A percentile compares a stretch with the other conserved stretches of the same genome.
Conservation (phyloP, 2,329 filamentous ascomycete genomes). For the Diaporthe humulicola region DNA sequence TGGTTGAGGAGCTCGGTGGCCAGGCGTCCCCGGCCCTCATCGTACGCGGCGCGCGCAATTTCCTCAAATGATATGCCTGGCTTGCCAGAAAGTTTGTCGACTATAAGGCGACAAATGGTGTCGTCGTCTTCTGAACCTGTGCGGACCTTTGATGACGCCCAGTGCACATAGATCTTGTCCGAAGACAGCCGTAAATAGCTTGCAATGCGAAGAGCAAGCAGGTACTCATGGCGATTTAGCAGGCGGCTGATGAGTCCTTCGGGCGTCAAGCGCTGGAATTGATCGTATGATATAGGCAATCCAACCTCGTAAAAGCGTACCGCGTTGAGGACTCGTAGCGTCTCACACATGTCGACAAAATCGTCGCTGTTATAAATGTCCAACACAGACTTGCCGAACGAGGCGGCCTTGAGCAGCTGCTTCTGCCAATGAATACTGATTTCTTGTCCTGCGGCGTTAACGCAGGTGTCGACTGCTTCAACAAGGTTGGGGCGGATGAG, state of each 20-base stretch:
- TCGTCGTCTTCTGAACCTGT: constrained; percentile 89
- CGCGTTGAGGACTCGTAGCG: constrained; percentile 90
- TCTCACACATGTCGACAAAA: constrained; percentile 98
- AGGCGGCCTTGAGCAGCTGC: constrained; percentile 93
- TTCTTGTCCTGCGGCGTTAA: constrained; percentile 93
- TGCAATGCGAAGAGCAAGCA: constrained; percentile 89
- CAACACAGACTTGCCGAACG: constrained; percentile 96
- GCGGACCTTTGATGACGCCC: constrained; percentile 95
- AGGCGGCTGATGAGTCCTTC: constrained; percentile 89
- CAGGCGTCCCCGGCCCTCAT: constrained; percentile 89
- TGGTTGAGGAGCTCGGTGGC: constrained; percentile 94
- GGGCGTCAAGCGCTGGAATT: constrained; percentile 90
- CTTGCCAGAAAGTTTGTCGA: constrained; percentile 88
- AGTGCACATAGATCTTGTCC: constrained; percentile 94
- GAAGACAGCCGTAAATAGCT: constrained; percentile 88
- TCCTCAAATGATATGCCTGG: constrained; percentile 95
- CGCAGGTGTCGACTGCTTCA: constrained; percentile 93
- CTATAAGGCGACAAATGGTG: constrained; percentile 86
- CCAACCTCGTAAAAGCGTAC: constrained; percentile 93
- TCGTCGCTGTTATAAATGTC: constrained; percentile 99
- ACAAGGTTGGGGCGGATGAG: constrained; percentile 89
- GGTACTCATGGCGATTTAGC: constrained; percentile 90
- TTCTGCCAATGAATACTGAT: constrained; percentile 95
- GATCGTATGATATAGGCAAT: constrained; percentile 90
- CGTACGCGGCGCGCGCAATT: constrained; percentile 92